Conservation (phyloP, 208 protist genomes). For the Porcisia deanei region DNA sequence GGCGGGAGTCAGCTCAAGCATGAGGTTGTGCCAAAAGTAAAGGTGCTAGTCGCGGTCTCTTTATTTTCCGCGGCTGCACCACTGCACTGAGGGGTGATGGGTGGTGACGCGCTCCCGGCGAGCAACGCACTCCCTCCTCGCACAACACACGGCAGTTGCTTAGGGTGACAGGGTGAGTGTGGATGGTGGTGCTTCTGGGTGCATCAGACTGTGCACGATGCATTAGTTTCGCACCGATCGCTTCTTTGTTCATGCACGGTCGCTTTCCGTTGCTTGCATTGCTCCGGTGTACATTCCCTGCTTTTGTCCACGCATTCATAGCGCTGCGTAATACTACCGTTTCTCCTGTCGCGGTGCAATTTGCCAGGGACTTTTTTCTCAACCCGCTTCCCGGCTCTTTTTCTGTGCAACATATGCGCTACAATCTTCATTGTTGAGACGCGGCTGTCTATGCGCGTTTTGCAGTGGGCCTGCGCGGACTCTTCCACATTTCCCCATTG, state of each 20-base stretch:
- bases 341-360: background rate
- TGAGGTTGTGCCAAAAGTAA: background rate
- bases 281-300: background rate
- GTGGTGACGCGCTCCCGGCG: background rate
- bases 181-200: background rate
- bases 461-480: background rate
- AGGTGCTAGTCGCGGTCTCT: background rate
- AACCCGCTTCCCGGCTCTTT: background rate
- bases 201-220: background rate
- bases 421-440: background rate
- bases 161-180: background rate
- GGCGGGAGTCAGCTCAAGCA: background rate
- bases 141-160: background rate
- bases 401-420: background rate
- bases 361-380: background rate
- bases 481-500: background rate
- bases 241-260: background rate
- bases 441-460: background rate
- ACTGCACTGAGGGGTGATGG: background rate
- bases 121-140: background rate
- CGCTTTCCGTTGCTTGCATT: background rate
- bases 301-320: background rate
- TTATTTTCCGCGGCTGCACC: background rate
- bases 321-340: background rate
- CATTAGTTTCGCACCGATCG: background rate